phyloP scores from a whole-genome alignment of 2,329 filamentous ascomycete genomes.

The Allantophomopsis cytisporea region DNA sequence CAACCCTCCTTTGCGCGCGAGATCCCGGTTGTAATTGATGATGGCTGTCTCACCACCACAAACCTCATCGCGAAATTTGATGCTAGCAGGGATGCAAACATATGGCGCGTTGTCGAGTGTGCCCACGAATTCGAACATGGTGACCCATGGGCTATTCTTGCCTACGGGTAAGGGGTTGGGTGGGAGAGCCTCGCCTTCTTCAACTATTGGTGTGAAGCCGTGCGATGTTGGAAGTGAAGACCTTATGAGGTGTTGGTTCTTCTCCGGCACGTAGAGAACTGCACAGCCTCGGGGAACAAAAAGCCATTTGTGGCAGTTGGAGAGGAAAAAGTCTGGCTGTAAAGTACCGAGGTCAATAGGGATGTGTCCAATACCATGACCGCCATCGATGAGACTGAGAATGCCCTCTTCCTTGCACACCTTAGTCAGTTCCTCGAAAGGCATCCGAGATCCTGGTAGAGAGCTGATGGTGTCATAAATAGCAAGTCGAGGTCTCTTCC shows the following conservation, averaged over 20 bases:
- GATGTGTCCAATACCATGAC: constrained; percentile 74
- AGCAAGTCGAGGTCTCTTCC: constrained; percentile 52
- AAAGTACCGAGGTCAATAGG: constrained; percentile 50
- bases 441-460: constrained; percentile 65
- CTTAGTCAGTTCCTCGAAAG: constrained; percentile 54
- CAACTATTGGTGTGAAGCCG: constrained; percentile 40
- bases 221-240: constrained; percentile 70
- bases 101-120: constrained; percentile 64
- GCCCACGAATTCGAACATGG: constrained; percentile 63
- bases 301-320: constrained; percentile 89
- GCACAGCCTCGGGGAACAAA: constrained; percentile 68
- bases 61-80: constrained; percentile 54
- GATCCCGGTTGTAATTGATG: constrained; percentile 41
- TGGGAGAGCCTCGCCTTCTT: constrained; percentile 17
- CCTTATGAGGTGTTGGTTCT: constrained; percentile 64
- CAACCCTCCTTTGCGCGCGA: constrained; percentile 52
- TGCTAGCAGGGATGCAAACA: constrained; percentile 55
- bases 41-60: constrained; percentile 66
- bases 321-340: constrained; percentile 76
- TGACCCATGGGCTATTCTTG: constrained; percentile 41
- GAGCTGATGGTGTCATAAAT: constrained; percentile 74
- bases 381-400: constrained; percentile 67
- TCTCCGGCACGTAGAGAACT: constrained; percentile 62
- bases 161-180: constrained; percentile 25
- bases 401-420: constrained; percentile 55